Evolutionary conservation across 176 grass and related monocot species (phyloP), one percentile per base, ranked within the genome.

Genomic region (Ananas comosus): DNA sequence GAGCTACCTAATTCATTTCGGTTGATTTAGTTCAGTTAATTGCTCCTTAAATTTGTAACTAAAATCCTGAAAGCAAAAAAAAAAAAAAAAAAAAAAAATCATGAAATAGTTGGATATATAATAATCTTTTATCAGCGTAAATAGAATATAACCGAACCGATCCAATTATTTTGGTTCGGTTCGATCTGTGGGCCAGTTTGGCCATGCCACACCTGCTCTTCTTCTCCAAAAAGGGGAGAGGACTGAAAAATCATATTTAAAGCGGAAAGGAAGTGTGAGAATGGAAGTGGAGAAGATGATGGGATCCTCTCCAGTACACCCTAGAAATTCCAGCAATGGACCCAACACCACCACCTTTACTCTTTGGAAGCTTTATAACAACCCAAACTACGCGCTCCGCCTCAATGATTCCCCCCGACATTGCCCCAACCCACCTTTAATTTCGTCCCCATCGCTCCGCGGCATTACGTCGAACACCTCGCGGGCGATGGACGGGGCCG

Each of bases 351-450:
- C 12, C 61, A 51, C 67, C 51, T 81, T 70, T 47, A 64, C 75
- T 53, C 49, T 25, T 65, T 85, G 76, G 82, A 83, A 86, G 83
- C 90, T 87, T 89, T 93, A 86, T 83, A 65, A 79, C 90, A 84
- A 86, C 71, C 83, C 83, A 17, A 70, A 69, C 72, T 93, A 86
- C 82, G 52, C 65, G 12, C 13, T 48, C 28, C 49, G 65, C 65
- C 1, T 12, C 65, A 49, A 79, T 75, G 51, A 68, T 57, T 25
- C 63, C 63, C 17, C 70, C 19, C 70, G 51, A 51, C 64, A 29
- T 42, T 7, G 33, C 33, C 33, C 33, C 33, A 42, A 8, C 33
- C 48, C 52, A 74, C 61, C 33, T 10, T 54, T 28, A 13, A 9
- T 56, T 72, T 14, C 21, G 58, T 29, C 48, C 53, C 11, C 23